phyloP scores from a whole-genome alignment of 2,329 filamentous ascomycete species.

The Elsinoe fawcettii region DNA sequence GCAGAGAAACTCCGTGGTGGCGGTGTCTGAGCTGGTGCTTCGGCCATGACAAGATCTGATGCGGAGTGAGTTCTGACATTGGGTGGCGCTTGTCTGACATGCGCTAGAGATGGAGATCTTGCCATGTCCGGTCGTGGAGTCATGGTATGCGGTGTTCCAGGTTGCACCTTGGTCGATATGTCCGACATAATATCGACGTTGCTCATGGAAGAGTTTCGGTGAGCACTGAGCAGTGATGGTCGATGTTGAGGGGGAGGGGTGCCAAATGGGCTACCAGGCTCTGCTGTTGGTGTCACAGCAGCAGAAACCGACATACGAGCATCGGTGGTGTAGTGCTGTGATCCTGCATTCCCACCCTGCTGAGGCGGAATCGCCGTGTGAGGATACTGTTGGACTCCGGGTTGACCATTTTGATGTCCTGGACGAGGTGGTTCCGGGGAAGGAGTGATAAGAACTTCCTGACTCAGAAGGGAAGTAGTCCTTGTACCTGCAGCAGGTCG shows the following conservation, averaged over 20 bases:
- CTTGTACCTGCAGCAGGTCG: slow-evolving; percentile 26
- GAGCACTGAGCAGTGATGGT: slow-evolving; percentile 20
- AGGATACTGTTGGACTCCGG: neutral
- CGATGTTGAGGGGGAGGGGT: slow-evolving; percentile 11
- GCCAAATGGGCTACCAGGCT: slow-evolving; percentile 15
- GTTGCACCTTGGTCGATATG: slow-evolving; percentile 5
- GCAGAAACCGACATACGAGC: slow-evolving; percentile 13
- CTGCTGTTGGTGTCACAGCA: slow-evolving; percentile 6
- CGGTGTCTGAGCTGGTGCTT: slow-evolving; percentile 36
- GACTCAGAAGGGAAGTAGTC: slow-evolving; percentile 37
- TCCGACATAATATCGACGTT: slow-evolving; percentile 42
- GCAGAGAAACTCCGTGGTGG: slow-evolving; percentile 38
- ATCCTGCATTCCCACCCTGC: slow-evolving; percentile 11
- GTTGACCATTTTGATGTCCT: slow-evolving; percentile 4
- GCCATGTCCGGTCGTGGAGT: slow-evolving; percentile 38
- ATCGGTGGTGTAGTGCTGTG: slow-evolving; percentile 10
- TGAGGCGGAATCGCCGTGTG: slow-evolving; percentile 17
- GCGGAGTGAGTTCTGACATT: slow-evolving; percentile 26
- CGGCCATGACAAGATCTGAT: slow-evolving; percentile 41
- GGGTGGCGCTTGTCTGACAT: slow-evolving; percentile 15
- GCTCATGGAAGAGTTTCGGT: slow-evolving; percentile 37
- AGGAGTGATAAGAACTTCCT: slow-evolving; percentile 27
- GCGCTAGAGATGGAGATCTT: slow-evolving; percentile 30
- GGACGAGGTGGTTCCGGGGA: slow-evolving; percentile 18
- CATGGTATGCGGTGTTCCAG: slow-evolving; percentile 4